Conservation (phyloP, 1,139 yeast species). For the Suhomyces bribrorum region DNA sequence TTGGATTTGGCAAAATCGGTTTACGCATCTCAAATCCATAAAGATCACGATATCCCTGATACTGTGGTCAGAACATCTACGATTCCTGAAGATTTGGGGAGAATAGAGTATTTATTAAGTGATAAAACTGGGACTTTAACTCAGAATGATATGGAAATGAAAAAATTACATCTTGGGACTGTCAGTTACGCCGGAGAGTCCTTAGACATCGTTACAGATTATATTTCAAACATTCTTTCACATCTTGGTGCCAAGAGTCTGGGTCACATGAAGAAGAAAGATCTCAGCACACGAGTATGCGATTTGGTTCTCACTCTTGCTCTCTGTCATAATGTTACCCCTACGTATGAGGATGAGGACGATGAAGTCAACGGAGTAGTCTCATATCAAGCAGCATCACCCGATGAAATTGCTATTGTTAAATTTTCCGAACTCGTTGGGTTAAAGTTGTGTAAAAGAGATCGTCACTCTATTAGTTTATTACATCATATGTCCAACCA, state of each 20-base stretch:
- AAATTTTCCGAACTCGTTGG: conserved; percentile 89
- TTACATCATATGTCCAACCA: conserved; percentile 62
- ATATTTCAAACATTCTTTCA: conserved; percentile 43
- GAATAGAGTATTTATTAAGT: conserved; percentile 87
- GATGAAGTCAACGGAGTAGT: conserved; percentile 41
- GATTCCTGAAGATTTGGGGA: conserved; percentile 95
- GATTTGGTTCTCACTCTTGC: conserved; percentile 83
- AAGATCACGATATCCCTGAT: conserved; percentile 74
- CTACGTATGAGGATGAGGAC: conserved; percentile 58
- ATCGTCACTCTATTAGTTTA: conserved; percentile 71
- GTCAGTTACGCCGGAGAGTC: conserved; percentile 92
- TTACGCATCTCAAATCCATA: conserved; percentile 93
- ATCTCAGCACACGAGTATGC: conserved; percentile 71
- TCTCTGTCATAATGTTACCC: conserved; percentile 94
- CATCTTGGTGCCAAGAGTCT: conserved; percentile 23
- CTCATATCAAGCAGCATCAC: conserved; percentile 96
- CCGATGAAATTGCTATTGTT: conserved; percentile 97
- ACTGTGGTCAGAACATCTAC: conserved; percentile 96
- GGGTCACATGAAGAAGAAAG: conserved; percentile 41
- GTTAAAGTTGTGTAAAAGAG: conserved; percentile 73
- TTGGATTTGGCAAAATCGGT: conserved; percentile 94
- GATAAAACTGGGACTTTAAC: conserved; percentile 98
- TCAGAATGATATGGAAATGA: conserved; percentile 97
- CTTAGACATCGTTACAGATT: conserved; percentile 81
- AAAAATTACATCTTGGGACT: conserved; percentile 86